phyloP scores from a whole-genome alignment of 2,329 filamentous ascomycete genomes.

The Botrytis porri region DNA sequence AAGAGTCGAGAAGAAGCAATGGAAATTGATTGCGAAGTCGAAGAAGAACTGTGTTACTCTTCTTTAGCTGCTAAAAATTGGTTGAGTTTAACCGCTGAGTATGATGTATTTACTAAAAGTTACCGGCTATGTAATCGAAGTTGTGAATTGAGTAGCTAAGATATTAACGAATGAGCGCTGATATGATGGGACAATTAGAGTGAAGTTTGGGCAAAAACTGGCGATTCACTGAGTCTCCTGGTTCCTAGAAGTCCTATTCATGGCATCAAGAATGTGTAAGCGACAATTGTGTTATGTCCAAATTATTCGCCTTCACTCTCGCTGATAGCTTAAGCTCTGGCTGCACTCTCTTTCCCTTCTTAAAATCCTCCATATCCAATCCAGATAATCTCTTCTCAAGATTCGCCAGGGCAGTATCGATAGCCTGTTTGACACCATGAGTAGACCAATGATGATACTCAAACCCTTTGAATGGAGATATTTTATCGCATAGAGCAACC shows the following conservation, averaged over 20 bases:
- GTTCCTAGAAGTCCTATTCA: no score
- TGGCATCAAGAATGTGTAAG: neutral
- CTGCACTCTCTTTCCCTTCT: neutral
- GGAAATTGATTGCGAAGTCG: neutral
- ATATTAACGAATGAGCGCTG: neutral
- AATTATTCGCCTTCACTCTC: neutral
- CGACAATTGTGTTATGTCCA: neutral
- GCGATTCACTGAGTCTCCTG: neutral
- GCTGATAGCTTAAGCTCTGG: neutral
- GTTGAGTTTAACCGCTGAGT: neutral
- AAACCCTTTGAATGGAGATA: neutral
- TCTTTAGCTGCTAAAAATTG: neutral
- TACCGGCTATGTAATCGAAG: neutral
- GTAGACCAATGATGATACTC: conserved; percentile 13
- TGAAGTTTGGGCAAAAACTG: neutral
- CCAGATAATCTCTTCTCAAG: neutral
- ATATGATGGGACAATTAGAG: neutral
- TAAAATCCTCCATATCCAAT: conserved; percentile 3
- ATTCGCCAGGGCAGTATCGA: neutral
- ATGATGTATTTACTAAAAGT: neutral
- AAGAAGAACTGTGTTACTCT: neutral
- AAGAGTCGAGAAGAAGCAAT: no score
- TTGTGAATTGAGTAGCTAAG: neutral
- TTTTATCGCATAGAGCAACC: conserved; percentile 5
- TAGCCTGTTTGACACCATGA: conserved; percentile 9